Evolutionary conservation across 805 yeast species (phyloP).

Genomic region (Nakazawaea ernobii): DNA sequence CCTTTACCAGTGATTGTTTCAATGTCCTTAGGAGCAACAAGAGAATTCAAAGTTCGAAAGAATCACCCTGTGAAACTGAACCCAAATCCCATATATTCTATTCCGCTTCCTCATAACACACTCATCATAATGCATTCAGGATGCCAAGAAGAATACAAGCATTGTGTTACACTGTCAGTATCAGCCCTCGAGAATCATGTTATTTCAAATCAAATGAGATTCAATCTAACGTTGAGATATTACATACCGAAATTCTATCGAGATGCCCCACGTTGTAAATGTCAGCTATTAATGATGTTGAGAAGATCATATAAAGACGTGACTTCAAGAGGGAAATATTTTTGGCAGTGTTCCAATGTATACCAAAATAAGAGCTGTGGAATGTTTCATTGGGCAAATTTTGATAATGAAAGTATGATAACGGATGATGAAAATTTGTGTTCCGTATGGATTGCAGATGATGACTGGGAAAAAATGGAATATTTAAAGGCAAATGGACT

Average conservation of each 20-base stretch:
- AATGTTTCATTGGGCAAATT: slow-evolving; percentile 46
- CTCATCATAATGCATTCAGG: slow-evolving; percentile 72
- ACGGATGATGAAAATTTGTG: slow-evolving; percentile 28
- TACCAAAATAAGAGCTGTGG: slow-evolving; percentile 41
- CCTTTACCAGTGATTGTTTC: slow-evolving; percentile 68
- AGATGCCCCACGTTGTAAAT: slow-evolving; percentile 36
- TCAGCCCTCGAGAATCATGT: slow-evolving; percentile 39
- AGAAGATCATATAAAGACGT: slow-evolving; percentile 48
- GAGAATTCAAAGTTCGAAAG: slow-evolving; percentile 58
- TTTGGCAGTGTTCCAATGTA: slow-evolving; percentile 57
- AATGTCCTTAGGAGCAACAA: slow-evolving; percentile 59
- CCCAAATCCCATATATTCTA: slow-evolving; percentile 34
- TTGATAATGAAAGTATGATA: slow-evolving; percentile 26
- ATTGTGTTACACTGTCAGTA: slow-evolving; percentile 46
- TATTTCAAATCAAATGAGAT: slow-evolving; percentile 43
- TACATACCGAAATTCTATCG: slow-evolving; percentile 33
- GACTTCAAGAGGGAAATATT: slow-evolving; percentile 46
- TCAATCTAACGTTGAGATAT: slow-evolving; percentile 63
- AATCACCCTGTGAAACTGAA: slow-evolving; percentile 23
- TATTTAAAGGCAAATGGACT: slow-evolving; percentile 7
- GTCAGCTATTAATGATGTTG: slow-evolving; percentile 42
- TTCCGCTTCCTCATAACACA: slow-evolving; percentile 68
- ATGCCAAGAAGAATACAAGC: slow-evolving; percentile 72
- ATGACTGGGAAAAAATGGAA: slow-evolving; percentile 24
- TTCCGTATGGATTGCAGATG: slow-evolving; percentile 42